Evolutionary conservation across 2,329 filamentous ascomycete genomes (phyloP), one percentile per base, ranked within the genome.

Genomic region (Coniochaeta sp.): DNA sequence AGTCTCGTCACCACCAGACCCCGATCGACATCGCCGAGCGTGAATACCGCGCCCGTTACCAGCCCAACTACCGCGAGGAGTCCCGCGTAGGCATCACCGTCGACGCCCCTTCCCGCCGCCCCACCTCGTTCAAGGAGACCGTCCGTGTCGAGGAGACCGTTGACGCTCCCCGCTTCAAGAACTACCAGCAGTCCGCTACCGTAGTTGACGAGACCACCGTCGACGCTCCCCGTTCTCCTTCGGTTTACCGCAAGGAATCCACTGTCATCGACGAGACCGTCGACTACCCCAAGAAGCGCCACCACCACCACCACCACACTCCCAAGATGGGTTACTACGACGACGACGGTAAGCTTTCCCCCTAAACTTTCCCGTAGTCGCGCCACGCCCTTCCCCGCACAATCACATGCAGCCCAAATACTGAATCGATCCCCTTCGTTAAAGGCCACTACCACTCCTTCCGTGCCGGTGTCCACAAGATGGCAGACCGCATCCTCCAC

Each of bases 301-400:
- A 65, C 65, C 58, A 71, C 61, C 42, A 45, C 40, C 40, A 46
- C 26, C 59, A 67, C 59, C 67, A 71, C 54, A 73, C 76, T 63
- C 69, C 71, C 70, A 81, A 79, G 70, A 83, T 83, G 80, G 79
- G 78, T 71, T 82, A 83, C 76, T 82, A 81, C 76, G 79, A 82
- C 72, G 78, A 83, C 57, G 73, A 79, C 61, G 77, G 78, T 82
- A 68, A 70, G 78, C 61, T 52, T 35, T 9, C 18, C 48, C 22
- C 51, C 50, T 45, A 28, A 46, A 45, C 31, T 51, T 56, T 50
- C 47, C 51, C 45, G 27, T 49, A 54, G 40, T 51, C n/a, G n/a
- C n/a, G n/a, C n/a, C n/a, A 55, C 24, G 24, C 54, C 51, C 49
- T 51, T 45, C 54, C 45, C 48, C 49, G 30, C 54, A 50, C 50